Percentiles rank a stretch among this genome's conserved stretches.
Conservation (phyloP, 768 basidiomycete genomes). For the Cyclocybe aegerita region DNA sequence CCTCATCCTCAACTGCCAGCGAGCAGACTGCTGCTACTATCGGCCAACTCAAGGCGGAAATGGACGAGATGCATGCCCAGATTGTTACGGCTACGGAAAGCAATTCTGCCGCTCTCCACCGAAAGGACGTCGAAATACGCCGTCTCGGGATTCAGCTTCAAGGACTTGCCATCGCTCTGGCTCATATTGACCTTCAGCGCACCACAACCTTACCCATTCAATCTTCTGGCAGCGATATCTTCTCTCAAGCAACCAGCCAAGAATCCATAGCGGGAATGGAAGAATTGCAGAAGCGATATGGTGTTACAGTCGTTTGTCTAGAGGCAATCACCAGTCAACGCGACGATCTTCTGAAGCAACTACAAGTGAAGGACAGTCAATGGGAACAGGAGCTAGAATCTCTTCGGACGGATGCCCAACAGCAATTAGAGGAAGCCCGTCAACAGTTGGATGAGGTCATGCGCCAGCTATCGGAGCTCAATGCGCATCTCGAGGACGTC, state of each 20-base stretch:
- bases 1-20: constrained; percentile 21
- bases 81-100: constrained; percentile 12
- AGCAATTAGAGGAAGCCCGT: constrained; percentile 23
- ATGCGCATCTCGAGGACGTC: constrained; percentile 48
- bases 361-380: constrained; percentile 30
- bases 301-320: constrained; percentile 30
- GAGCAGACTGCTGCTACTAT: constrained; percentile 21
- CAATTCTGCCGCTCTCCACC: constrained; percentile 15
- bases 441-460: constrained; percentile 40
- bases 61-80: constrained; percentile 25
- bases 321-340: constrained; percentile 35
- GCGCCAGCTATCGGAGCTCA: constrained; percentile 42
- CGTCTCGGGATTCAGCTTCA: constrained; percentile 26
- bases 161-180: constrained; percentile 15
- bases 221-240: neutral
- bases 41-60: constrained; percentile 26
- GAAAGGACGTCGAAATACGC: constrained; percentile 29
- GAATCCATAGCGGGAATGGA: constrained; percentile 21
- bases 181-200: neutral
- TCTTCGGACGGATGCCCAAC: constrained; percentile 31
- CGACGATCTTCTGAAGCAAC: constrained; percentile 33
- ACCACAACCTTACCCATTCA: too few relatives aligned
- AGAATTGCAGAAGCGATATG: constrained; percentile 32
- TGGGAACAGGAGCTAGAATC: constrained; percentile 30
- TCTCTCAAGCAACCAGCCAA: too few relatives aligned